A percentile compares a stretch with the other conserved stretches of the same genome.
Conservation (phyloP, 169 alveolate genomes). For the Plasmodium reichenowi region DNA sequence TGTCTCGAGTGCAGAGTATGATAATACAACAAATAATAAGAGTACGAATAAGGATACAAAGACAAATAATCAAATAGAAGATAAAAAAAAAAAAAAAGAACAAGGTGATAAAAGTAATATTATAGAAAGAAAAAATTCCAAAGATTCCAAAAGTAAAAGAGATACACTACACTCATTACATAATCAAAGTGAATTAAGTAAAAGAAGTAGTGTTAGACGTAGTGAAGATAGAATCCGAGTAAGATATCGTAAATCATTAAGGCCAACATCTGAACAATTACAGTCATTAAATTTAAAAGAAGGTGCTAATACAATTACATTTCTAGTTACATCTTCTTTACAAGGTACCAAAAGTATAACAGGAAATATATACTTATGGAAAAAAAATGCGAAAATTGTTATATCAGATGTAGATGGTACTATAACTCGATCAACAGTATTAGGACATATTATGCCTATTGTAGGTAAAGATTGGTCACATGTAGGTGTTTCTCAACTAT, state of each 20-base stretch:
- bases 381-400: slow-evolving; percentile 92
- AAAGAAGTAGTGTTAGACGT: slow-evolving; percentile 51
- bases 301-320: slow-evolving; percentile 92
- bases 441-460: slow-evolving; percentile 97
- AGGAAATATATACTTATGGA: slow-evolving; percentile 95
- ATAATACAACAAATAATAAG: slow-evolving; percentile 20
- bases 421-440: slow-evolving; percentile 95
- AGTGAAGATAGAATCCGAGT: slow-evolving; percentile 59
- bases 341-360: slow-evolving; percentile 94
- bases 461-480: slow-evolving; percentile 99
- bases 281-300: slow-evolving; percentile 88
- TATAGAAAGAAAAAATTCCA: neutral
- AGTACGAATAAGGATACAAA: slow-evolving; percentile 16
- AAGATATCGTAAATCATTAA: slow-evolving; percentile 84
- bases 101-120: neutral
- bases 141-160: slow-evolving; percentile 12
- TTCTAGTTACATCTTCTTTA: slow-evolving; percentile 90
- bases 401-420: slow-evolving; percentile 99
- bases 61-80: neutral
- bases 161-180: slow-evolving; percentile 6
- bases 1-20: slow-evolving; percentile 57
- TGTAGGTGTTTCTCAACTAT: slow-evolving; percentile 95
- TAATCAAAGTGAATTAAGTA: slow-evolving; percentile 27
- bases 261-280: slow-evolving; percentile 93
- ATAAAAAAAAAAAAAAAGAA: slow-evolving; percentile 26